A percentile compares a stretch with the other conserved stretches of the same genome.
phyloP scores from a whole-genome alignment of 2,329 filamentous ascomycete species.

The Cladosporium velox region DNA sequence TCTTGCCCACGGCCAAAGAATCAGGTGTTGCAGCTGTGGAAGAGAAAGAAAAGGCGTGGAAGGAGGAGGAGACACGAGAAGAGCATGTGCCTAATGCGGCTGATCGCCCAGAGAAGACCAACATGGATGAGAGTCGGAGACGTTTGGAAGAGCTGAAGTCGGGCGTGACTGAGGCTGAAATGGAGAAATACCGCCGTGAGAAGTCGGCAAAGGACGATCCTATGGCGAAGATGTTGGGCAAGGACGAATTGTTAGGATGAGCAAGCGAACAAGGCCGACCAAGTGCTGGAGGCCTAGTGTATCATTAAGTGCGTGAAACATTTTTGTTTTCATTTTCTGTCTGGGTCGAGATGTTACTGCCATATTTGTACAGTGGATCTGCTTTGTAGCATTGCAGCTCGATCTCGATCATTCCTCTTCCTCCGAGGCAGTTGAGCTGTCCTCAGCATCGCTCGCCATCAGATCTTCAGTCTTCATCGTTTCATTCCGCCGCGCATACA shows the following conservation, averaged over 20 bases:
- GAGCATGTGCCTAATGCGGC: conserved; percentile 48
- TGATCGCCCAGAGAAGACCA: conserved; percentile 45
- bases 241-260: conserved; percentile 61
- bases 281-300: conserved; percentile 22
- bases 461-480: background rate
- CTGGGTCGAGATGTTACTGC: too few species aligned
- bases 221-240: conserved; percentile 79
- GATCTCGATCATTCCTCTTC: too few species aligned
- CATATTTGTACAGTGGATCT: too few species aligned
- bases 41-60: conserved; percentile 45
- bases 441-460: background rate
- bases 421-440: background rate
- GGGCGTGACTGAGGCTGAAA: conserved; percentile 77
- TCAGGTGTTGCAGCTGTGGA: conserved; percentile 35
- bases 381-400: too few species aligned
- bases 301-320: too few species aligned
- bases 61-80: conserved; percentile 44
- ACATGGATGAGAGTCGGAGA: conserved; percentile 61
- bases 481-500: background rate
- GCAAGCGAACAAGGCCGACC: background rate
- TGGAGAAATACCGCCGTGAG: conserved; percentile 82
- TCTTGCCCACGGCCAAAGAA: conserved; percentile 40
- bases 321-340: too few species aligned
- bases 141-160: conserved; percentile 76
- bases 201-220: conserved; percentile 75